Percentiles rank a stretch among this genome's conserved stretches.
Evolutionary conservation across 2,329 filamentous ascomycete species (phyloP).

Genomic region (Helminthosporium solani): DNA sequence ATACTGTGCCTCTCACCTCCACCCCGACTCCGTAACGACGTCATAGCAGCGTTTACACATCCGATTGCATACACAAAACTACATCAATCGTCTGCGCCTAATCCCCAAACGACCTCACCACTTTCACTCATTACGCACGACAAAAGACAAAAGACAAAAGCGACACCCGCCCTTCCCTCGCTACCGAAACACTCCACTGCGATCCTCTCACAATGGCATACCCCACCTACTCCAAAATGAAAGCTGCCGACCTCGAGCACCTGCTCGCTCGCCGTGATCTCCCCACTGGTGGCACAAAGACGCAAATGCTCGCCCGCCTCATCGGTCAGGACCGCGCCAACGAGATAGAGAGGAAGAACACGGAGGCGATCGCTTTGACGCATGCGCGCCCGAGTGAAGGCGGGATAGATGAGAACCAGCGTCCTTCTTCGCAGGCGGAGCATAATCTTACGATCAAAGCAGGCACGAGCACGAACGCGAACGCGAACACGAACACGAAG

Average conservation of each 20-base stretch:
- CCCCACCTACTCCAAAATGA: slow-evolving; percentile 67
- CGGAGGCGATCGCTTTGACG: neutral
- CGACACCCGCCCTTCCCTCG: neutral
- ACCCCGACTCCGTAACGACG: neutral
- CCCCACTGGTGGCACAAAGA: slow-evolving; percentile 16
- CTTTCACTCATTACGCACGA: neutral
- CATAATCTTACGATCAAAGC: neutral
- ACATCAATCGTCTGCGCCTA: neutral
- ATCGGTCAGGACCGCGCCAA: slow-evolving; percentile 5
- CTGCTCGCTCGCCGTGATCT: slow-evolving; percentile 69
- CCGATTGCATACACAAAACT: too few relatives aligned
- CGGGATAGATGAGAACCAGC: neutral
- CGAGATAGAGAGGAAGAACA: neutral
- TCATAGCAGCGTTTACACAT: neutral
- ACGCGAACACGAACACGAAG: too few relatives aligned
- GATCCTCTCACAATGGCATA: neutral
- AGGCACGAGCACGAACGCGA: too few relatives aligned
- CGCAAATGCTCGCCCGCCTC: slow-evolving; percentile 6
- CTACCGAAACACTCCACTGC: neutral
- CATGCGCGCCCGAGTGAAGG: neutral
- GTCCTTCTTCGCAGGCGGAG: neutral
- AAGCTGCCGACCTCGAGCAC: slow-evolving; percentile 76
- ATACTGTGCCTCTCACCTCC: neutral
- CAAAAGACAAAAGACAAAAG: neutral
- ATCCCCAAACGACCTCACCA: neutral